Base-by-base conservation (phyloP, 371 early-diverging fungal genomes). In the Mortierella polycephala region DNA sequence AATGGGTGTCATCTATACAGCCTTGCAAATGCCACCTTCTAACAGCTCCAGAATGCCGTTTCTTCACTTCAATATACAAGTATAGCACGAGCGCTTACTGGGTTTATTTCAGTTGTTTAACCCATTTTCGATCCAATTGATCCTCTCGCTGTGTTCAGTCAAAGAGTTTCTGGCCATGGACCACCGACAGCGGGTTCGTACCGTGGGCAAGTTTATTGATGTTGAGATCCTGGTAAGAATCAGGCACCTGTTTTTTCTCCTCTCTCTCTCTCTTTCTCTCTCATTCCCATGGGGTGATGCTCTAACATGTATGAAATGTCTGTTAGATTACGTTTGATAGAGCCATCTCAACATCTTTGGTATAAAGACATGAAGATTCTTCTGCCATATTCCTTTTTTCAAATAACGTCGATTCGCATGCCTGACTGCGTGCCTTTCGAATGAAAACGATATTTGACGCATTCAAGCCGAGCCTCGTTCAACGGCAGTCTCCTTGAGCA, bases 71-170 rank as follows among this genome's bases (percentile, higher is more conserved):
- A 30, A 2, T 30, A 30, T 4, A 30, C 30, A 30, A 30, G 4
- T 30, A 6, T 41, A 74, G 75, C 75, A 74, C 20, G 75, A 74
- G 46, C 60, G 75, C 12, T 74, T 74, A 40, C 37, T 74, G 39
- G 39, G 46, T 3, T 47, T 62, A 12, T 62, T 74, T 18, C 62
- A 57, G n/a, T 10, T 74, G 21, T 74, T 74, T 52, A 74, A 74
- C 39, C 68, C 64, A 18, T 74, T 74, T 40, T 74, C 75, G 16
- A 50, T 69, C 20, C 75, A 74, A n/a, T 21, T 69, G 42, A 74
- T 74, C 7, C 55, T 74, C 21, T 74, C 75, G 16, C 55, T 69
- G 1, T 74, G 75, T 14, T 49, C 69, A 0, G 62, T 74, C 11
- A 64, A 58, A 30, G 75, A 69, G 39, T 65, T 74, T 50, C 23